Base-by-base conservation (phyloP, 257 asterid genomes). In the Anisodus acutangulus region DNA sequence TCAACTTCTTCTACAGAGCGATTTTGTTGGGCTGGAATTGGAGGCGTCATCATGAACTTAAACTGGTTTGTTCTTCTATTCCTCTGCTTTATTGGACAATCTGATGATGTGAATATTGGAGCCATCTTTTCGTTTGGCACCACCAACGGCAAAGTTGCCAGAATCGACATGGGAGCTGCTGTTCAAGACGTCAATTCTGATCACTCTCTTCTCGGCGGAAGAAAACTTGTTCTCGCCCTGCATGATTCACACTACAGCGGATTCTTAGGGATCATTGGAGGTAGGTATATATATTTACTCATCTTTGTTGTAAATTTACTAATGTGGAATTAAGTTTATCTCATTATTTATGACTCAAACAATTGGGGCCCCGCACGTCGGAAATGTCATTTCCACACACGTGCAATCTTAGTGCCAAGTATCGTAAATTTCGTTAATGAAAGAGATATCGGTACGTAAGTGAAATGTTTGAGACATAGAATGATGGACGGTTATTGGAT, bases 161-260 rank as follows among this genome's bases (percentile, higher is more conserved):
- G 86, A 85, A 91, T 95, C 79, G 98, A 95, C 19, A 93, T 95
- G 94, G 58, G 86, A 5, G 98, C 98, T 83, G 98, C 98, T 0
- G 94, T 95, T 58, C 89, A 91, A 37, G 98, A 93, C 86, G 85
- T 95, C 12, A 93, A 95, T 81, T 89, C 98, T 19, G 93, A 95
- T 72, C 89, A 93, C 10, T 88, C 79, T 58, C 1, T 92, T 84
- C 96, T 92, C 60, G 88, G 90, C 9, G 92, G 92, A n/a, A 92
- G 87, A 22, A 89, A 86, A n/a, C 83, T 95, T 26, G 82, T 60
- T 43, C 94, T 93, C 60, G 85, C 92, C 62, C 85, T 87, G 22
- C 91, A 91, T 57, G 97, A 93, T 84, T 86, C 97, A 2, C 92
- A 95, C 68, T 89, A 81, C 85, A 95, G 96, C 81, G 92, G 95